Base-by-base conservation (phyloP, 148 eudicot species). In the Camellia lanceoleosa region DNA sequence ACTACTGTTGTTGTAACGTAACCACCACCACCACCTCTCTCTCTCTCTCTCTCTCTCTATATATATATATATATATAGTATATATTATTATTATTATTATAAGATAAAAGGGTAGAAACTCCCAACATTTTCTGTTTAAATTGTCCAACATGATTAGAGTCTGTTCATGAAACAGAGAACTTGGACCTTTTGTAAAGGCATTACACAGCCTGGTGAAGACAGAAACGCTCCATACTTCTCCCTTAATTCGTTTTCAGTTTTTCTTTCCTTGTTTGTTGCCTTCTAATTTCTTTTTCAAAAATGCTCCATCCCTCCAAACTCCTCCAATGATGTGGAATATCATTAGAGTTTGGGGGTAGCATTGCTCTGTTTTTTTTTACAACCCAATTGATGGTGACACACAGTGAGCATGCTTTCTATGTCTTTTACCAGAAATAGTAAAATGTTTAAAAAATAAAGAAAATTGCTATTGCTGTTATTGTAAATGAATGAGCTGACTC, bases 211-310 rank as follows among this genome's bases (percentile, higher is more conserved):
- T 86, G 76, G 66, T 77, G 56, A 83, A 73, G 84, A 86, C 87
- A 84, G 82, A 86, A 80, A 76, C 62, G 80, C 80, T 82, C 90
- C 90, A 88, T 88, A 82, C 90, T 77, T 70, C 23, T 62, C 81
- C 62, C 73, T 79, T 51, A 54, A 14, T 68, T 23, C 42, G 1
- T 58, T 30, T 56, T n/a, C 73, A 11, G 18, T 43, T 74, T 74
- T 80, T 42, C 41, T 23, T 51, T 47, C 79, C 74, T 11, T 10
- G 14, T 55, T 55, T 30, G 30, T 30, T 30, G 30, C 30, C 30
- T 30, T 30, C 0, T 30, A 30, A 30, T 30, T 30, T 30, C 30
- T 30, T 30, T 30, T 30, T 30, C 0, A 30, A 30, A 30, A 51
- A 51, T 5, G 55, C 55, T 71, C 75, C 49, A 38, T 71, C 58